Conservation (phyloP, 352 stramenopile species). For the Phytophthora syringae region DNA sequence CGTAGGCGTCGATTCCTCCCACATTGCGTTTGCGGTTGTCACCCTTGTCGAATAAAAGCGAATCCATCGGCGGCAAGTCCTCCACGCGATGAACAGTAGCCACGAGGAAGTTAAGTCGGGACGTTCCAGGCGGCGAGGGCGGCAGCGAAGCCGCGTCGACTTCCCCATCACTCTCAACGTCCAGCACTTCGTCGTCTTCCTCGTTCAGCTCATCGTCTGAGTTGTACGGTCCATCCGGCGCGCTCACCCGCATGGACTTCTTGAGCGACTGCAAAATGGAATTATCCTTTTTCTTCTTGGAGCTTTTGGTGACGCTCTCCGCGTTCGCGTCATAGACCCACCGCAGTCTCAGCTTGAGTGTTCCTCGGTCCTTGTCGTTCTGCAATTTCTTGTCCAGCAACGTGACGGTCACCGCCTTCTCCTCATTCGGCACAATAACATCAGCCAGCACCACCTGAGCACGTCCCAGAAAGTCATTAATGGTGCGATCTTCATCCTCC, state of each 20-base stretch:
- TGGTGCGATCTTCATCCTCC: conserved; percentile 72
- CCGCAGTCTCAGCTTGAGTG: conserved; percentile 56
- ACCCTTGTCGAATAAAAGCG: conserved; percentile 54
- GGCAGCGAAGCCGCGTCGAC: conserved; percentile 25
- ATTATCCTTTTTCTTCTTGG: conserved; percentile 52
- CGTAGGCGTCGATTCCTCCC: conserved; percentile 76
- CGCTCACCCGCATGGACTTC: conserved; percentile 49
- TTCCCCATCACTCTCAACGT: conserved; percentile 31
- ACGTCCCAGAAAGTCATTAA: conserved; percentile 77
- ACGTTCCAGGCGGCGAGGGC: conserved; percentile 49
- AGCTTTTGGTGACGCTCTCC: conserved; percentile 44
- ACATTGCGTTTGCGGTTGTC: conserved; percentile 50
- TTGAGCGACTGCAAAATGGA: conserved; percentile 61
- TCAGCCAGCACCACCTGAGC: conserved; percentile 60
- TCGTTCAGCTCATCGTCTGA: conserved; percentile 58
- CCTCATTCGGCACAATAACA: conserved; percentile 48
- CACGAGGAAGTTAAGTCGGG: conserved; percentile 56
- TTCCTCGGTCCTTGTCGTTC: conserved; percentile 63
- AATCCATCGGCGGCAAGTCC: conserved; percentile 68
- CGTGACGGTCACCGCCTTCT: conserved; percentile 53
- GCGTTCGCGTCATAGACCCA: conserved; percentile 63
- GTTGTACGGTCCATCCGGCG: conserved; percentile 49
- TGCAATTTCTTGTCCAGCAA: conserved; percentile 64
- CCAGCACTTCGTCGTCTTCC: conserved; percentile 50
- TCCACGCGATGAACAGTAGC: conserved; percentile 71